Evolutionary conservation across 2,329 filamentous ascomycete species (phyloP).

Genomic region (Verticillium alfalfae): DNA sequence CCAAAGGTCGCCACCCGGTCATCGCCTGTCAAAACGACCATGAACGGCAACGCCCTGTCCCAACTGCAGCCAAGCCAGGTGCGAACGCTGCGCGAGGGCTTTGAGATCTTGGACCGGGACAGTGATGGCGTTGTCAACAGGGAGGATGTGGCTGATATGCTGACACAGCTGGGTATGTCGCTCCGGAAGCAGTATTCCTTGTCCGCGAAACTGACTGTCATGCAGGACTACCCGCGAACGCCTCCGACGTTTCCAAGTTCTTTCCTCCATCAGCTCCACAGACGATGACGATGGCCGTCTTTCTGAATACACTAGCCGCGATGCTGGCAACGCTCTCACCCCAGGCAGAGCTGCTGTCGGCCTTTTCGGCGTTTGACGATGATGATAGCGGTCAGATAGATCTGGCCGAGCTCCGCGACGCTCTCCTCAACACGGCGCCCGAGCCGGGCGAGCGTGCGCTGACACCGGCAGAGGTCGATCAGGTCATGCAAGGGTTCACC

Average conservation of each 20-base stretch:
- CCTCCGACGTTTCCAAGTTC: constrained; percentile 70
- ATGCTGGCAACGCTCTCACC: constrained; percentile 71
- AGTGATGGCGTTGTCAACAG: constrained; percentile 78
- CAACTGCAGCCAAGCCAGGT: constrained; percentile 78
- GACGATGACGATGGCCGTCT: constrained; percentile 77
- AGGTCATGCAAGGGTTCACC: constrained; percentile 81
- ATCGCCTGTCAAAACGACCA: constrained; percentile 26
- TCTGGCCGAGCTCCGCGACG: constrained; percentile 73
- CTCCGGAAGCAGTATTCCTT: background rate
- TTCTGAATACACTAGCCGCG: constrained; percentile 75
- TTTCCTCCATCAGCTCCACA: constrained; percentile 69
- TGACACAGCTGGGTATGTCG: constrained; percentile 68
- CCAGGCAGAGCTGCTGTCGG: constrained; percentile 74
- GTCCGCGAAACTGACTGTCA: constrained; percentile 3
- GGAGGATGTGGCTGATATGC: constrained; percentile 81
- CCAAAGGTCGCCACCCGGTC: constrained; percentile 26
- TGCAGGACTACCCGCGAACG: constrained; percentile 66
- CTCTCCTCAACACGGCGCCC: constrained; percentile 74
- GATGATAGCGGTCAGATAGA: constrained; percentile 94
- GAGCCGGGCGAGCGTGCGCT: constrained; percentile 64
- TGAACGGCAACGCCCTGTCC: constrained; percentile 53
- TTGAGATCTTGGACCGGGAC: constrained; percentile 86
- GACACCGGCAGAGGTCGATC: constrained; percentile 72
- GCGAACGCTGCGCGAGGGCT: constrained; percentile 83
- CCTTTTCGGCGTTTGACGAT: constrained; percentile 92